Percentiles rank a stretch among this genome's conserved stretches.
These are phyloP conservation scores for Arctium minus DNA, from an alignment of 129 eudicot genomes.

Conservation along the genomic window DNA sequence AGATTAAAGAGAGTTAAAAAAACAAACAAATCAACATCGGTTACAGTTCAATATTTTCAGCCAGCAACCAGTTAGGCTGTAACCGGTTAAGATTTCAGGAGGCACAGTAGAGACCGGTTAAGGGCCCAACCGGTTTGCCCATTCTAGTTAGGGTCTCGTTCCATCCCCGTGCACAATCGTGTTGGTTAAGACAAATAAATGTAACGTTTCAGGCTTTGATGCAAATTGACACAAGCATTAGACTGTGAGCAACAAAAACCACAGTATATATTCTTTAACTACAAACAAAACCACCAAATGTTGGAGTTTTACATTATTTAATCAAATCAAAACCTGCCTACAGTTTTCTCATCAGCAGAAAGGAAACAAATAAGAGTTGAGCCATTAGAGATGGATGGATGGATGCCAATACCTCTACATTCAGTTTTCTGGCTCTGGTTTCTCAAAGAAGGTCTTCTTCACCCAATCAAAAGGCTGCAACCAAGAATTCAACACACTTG, in stretches of 20 bases:
- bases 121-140: not conserved
- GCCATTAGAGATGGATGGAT: constrained; percentile 14
- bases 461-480: constrained; percentile 48
- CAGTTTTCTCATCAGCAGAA: constrained; percentile 33
- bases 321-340: constrained; percentile 24
- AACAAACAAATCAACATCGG: no score
- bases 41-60: no score
- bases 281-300: not conserved
- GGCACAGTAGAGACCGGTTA: not conserved
- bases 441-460: constrained; percentile 44
- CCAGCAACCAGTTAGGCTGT: no score
- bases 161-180: not conserved
- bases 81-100: no score
- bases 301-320: constrained; percentile 29
- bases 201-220: not conserved
- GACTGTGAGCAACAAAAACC: constrained; percentile 2
- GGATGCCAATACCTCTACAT: constrained; percentile 4
- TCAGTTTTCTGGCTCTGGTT: constrained; percentile 35
- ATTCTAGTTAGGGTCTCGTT: not conserved
- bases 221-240: not conserved
- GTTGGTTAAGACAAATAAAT: not conserved
- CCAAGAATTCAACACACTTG: constrained; percentile 9
- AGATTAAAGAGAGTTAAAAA: no score
- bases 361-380: constrained; percentile 9
- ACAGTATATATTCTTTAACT: not conserved